Conservation (phyloP, 371 early-diverging fungal genomes). For the Capniomyces stellatus region DNA sequence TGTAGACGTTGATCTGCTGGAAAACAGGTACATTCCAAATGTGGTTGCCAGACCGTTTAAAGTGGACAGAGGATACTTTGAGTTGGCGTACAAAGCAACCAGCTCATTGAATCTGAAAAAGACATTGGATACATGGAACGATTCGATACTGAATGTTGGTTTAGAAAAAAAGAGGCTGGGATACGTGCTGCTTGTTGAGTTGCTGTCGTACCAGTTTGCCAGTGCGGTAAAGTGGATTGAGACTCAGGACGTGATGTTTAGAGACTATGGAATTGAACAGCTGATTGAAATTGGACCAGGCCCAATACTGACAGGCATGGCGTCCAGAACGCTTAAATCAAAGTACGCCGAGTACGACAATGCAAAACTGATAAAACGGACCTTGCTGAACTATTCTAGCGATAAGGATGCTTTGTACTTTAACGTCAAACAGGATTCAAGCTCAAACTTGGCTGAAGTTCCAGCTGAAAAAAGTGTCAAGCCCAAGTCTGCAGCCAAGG, state of each 20-base stretch:
- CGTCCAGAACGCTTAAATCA: conserved; percentile 70
- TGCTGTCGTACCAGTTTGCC: conserved; percentile 87
- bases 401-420: conserved; percentile 77
- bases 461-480: conserved; percentile 37
- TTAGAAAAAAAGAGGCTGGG: conserved; percentile 66
- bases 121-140: conserved; percentile 65
- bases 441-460: conserved; percentile 27
- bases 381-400: conserved; percentile 59
- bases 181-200: conserved; percentile 65
- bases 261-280: conserved; percentile 60
- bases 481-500: too few species aligned
- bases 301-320: conserved; percentile 85
- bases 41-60: conserved; percentile 78
- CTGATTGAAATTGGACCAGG: conserved; percentile 83
- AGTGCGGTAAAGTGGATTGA: conserved; percentile 92
- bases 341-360: conserved; percentile 85
- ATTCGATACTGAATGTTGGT: conserved; percentile 32
- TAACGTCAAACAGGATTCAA: conserved; percentile 33
- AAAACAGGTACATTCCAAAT: conserved; percentile 86
- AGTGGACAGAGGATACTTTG: conserved; percentile 59
- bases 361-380: conserved; percentile 64
- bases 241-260: conserved; percentile 79
- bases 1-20: conserved; percentile 51
- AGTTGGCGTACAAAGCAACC: conserved; percentile 54
- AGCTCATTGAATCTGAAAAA: conserved; percentile 49